Evolutionary conservation across 164 flowering plant genomes (phyloP).

Genomic region (Dillenia suffruticosa): DNA sequence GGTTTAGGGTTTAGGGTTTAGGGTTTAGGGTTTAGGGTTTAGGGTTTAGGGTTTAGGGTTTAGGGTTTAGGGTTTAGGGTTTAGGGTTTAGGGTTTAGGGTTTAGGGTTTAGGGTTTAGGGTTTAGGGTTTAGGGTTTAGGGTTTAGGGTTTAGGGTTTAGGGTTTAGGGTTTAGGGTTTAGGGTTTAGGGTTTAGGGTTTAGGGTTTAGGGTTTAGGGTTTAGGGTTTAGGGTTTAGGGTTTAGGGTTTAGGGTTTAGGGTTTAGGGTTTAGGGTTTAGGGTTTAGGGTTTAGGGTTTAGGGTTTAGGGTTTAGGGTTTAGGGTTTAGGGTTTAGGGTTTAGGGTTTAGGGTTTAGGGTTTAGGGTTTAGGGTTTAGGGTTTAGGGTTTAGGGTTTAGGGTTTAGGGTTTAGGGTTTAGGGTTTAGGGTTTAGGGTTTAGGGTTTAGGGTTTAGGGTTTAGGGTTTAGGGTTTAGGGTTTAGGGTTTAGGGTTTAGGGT

Average conservation of each 20-base stretch:
- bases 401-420: conserved; percentile 1
- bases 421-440: conserved; percentile 1
- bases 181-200: conserved; percentile 1
- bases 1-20: too few species aligned
- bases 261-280: conserved; percentile 1
- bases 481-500: conserved; percentile 1
- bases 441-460: conserved; percentile 1
- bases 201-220: conserved; percentile 1
- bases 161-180: conserved; percentile 1
- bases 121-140: conserved; percentile 1
- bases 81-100: conserved; percentile 1
- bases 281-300: conserved; percentile 1
- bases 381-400: conserved; percentile 1
- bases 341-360: conserved; percentile 1
- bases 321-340: conserved; percentile 1
- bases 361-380: conserved; percentile 1
- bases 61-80: conserved; percentile 1
- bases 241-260: conserved; percentile 1
- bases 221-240: conserved; percentile 1
- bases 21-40: conserved; percentile 1
- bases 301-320: conserved; percentile 1
- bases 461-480: conserved; percentile 1
- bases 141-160: conserved; percentile 1
- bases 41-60: conserved; percentile 1
- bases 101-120: conserved; percentile 1